Base-by-base conservation (phyloP, 305 asterid genomes). In the Petunia hybrid region DNA sequence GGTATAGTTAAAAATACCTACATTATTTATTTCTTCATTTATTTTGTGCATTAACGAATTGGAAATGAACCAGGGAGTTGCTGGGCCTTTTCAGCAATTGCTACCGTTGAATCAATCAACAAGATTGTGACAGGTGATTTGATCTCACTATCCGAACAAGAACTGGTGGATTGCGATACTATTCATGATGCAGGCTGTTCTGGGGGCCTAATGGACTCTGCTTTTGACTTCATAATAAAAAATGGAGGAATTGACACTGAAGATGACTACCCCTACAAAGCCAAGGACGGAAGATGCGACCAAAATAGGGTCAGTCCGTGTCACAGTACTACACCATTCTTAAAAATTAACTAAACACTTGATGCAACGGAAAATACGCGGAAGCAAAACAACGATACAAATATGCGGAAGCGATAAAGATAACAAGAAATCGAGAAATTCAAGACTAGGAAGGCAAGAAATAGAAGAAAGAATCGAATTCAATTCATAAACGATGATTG, bases 131-230 rank as follows among this genome's bases (percentile, higher is more conserved):
- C 98, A 0, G 97, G 97, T 43, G 56, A 74, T 1, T 59, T 91
- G 87, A 85, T 92, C 88, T 84, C 96, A 0, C 88, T 95, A 12
- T 93, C 99, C 0, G 99, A 95, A 89, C 99, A 95, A 85, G 99
- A 95, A 83, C 86, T 95, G 40, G 97, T 95, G 31, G 99, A 95
- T 65, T 95, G 99, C 64, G 99, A 95, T 81, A 91, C 78, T 1
- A 76, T 88, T 0, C 83, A 85, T 3, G 88, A 95, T 75, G 42
- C 83, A 81, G 99, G 99, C 14, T 95, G 99, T 85, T 65, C 92
- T 68, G 99, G 99, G 2, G 99, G 99, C 63, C 94, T 92, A 2
- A 95, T 95, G 99, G 98, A 93, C 86, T 90, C 92, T 74, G 98
- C 97, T 2, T 95, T 93, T 14, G 78, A 92, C 80, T 95, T 93